Conservation (phyloP, 768 basidiomycete genomes). For the Amanita thiersii region DNA sequence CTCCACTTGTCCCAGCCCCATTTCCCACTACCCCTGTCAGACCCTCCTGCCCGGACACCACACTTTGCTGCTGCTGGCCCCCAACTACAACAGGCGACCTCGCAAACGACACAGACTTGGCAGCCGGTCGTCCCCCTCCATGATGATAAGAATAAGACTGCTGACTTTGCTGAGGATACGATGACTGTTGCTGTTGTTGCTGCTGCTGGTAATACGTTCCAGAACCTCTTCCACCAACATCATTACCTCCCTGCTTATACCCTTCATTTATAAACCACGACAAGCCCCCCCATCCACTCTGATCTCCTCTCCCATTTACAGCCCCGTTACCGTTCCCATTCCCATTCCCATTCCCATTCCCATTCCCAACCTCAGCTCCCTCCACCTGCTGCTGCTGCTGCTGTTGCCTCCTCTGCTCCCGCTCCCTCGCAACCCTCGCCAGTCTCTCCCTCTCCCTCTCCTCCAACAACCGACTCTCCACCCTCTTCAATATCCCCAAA, state of each 20-base stretch:
- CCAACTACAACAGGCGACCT: constrained; percentile 17
- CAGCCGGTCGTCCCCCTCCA: constrained; percentile 31
- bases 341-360: constrained; percentile 20
- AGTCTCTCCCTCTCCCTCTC: constrained; percentile 30
- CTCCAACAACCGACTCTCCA: constrained; percentile 48
- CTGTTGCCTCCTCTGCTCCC: constrained; percentile 19
- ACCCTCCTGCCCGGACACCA: neutral
- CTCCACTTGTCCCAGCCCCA: too few relatives aligned
- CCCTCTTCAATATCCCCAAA: constrained; percentile 57
- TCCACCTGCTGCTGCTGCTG: constrained; percentile 10
- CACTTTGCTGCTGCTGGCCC: constrained; percentile 6
- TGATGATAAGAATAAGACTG: too few relatives aligned
- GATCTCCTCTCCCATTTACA: constrained; percentile 1
- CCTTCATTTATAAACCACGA: constrained; percentile 6
- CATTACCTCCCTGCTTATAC: too few relatives aligned
- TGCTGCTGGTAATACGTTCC: neutral
- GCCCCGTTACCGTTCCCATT: neutral
- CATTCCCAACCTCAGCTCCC: constrained; percentile 25
- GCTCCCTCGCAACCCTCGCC: constrained; percentile 24
- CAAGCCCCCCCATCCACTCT: constrained; percentile 6
- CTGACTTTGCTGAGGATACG: too few relatives aligned
- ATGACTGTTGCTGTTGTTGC: constrained; percentile 2
- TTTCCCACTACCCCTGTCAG: too few relatives aligned
- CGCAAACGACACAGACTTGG: constrained; percentile 43
- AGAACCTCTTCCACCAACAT: constrained; percentile 3